Evolutionary conservation across 371 early-diverging fungal species (phyloP).

Genomic region (Vairimorpha apis): DNA sequence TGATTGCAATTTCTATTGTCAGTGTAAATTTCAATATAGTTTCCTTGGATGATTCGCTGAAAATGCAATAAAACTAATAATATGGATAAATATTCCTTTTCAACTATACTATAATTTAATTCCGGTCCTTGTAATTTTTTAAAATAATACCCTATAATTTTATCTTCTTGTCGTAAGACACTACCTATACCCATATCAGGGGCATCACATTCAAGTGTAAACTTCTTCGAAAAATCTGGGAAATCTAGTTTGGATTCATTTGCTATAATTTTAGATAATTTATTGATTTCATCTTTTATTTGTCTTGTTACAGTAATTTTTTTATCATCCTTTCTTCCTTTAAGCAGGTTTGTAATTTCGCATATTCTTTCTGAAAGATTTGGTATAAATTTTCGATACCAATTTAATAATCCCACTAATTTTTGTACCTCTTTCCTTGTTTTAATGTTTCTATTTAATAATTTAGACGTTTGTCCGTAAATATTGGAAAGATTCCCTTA

Average conservation of each 20-base stretch:
- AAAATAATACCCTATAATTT: slow-evolving; percentile 26
- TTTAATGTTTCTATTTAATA: neutral
- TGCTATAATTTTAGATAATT: too few relatives aligned
- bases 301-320: too few relatives aligned
- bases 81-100: slow-evolving; percentile 34
- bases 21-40: slow-evolving; percentile 31
- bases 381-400: slow-evolving; percentile 9
- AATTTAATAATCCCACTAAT: neutral
- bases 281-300: too few relatives aligned
- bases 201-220: slow-evolving; percentile 45
- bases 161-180: slow-evolving; percentile 36
- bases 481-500: slow-evolving; percentile 3
- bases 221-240: slow-evolving; percentile 34
- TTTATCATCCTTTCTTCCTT: too few relatives aligned
- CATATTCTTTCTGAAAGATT: neutral
- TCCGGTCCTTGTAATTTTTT: slow-evolving; percentile 14
- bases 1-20: slow-evolving; percentile 49
- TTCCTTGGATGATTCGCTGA: slow-evolving; percentile 26
- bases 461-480: neutral
- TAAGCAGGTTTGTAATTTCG: neutral
- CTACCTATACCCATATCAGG: slow-evolving; percentile 33
- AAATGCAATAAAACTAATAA: slow-evolving; percentile 25
- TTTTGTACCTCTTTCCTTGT: neutral
- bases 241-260: neutral
- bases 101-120: slow-evolving; percentile 30